Evolutionary conservation across 2,329 filamentous ascomycete genomes (phyloP), one percentile per base, ranked within the genome.

Genomic region (Didymella sp.): DNA sequence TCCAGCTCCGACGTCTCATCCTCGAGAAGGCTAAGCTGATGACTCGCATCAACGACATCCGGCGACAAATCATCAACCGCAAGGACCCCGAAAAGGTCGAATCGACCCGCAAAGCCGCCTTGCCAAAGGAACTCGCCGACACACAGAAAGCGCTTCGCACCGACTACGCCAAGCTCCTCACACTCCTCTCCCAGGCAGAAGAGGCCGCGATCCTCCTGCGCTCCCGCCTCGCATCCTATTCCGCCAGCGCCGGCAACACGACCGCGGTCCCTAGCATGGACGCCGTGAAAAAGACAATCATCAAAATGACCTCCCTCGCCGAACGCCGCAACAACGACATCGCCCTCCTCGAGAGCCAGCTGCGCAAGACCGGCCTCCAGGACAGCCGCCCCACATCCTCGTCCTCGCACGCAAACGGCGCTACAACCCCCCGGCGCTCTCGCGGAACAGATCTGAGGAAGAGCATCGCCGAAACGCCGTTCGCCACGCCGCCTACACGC

Each of bases 261-360:
- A 64, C 62, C 22, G 63, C 68, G 1, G 85, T 88, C 4, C 95
- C 95, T 0, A 97, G 93, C 0, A 91, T 97, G 9, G 95, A 97
- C 67, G 91, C 92, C 0, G 91, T 99, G 19, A 89, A 93, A 65
- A 91, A 90, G 58, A 99, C 95, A 1, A 96, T 99, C 63, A 82
- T 83, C 56, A 96, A 95, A 72, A 93, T 99, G 89, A 97, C 93
- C 30, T 85, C 82, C 58, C 94, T 97, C 89, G 90, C 90, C 0
- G 91, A 98, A 80, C 91, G 92, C 78, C 90, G 91, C 73, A 95
- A 90, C 71, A 91, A 89, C 56, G 94, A 98, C 68, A 87, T 99
- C 49, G 92, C 96, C 73, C 86, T 96, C 6, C 83, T 98, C 28
- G 95, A 98, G 77, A 86, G 88, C 44, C 91, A 96, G 73, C 86